Conservation (phyloP, 768 basidiomycete genomes). For the Auricularia auricula-judae region DNA sequence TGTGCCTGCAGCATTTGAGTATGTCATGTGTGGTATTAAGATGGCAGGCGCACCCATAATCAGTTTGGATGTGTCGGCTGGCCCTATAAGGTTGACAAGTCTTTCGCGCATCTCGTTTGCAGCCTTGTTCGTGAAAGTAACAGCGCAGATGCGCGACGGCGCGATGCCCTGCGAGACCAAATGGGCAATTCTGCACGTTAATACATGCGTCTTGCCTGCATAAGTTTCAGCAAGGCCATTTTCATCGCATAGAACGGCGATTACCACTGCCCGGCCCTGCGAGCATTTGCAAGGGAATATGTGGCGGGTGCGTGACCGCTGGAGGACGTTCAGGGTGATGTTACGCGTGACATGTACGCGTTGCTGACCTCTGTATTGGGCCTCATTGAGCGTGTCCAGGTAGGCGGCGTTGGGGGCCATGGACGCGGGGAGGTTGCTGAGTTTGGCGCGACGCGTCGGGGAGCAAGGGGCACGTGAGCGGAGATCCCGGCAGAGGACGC, state of each 20-base stretch:
- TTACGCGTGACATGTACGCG: not conserved
- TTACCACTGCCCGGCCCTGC: conserved; percentile 68
- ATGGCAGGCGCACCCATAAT: conserved; percentile 25
- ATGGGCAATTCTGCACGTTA: conserved; percentile 59
- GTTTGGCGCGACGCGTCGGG: no score
- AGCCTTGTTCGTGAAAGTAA: conserved; percentile 87
- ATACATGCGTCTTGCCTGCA: conserved; percentile 32
- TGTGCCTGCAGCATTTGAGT: conserved; percentile 40
- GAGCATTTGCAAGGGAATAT: conserved; percentile 62
- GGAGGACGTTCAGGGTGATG: not conserved
- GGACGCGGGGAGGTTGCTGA: no score
- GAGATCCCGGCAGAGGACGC: no score
- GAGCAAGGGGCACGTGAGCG: no score
- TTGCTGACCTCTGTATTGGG: not conserved
- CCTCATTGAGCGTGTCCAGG: not conserved
- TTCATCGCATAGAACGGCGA: no score
- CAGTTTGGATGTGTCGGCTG: conserved; percentile 39
- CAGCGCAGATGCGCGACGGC: conserved; percentile 57
- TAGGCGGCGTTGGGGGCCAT: not conserved
- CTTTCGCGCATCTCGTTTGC: conserved; percentile 78
- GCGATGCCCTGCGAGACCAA: conserved; percentile 40
- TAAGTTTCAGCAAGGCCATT: not conserved
- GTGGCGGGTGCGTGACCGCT: conserved; percentile 60
- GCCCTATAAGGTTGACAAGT: conserved; percentile 56
- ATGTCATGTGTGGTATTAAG: no score